phyloP scores from a whole-genome alignment of 2,329 filamentous ascomycete genomes.

The Trichophyton simii region DNA sequence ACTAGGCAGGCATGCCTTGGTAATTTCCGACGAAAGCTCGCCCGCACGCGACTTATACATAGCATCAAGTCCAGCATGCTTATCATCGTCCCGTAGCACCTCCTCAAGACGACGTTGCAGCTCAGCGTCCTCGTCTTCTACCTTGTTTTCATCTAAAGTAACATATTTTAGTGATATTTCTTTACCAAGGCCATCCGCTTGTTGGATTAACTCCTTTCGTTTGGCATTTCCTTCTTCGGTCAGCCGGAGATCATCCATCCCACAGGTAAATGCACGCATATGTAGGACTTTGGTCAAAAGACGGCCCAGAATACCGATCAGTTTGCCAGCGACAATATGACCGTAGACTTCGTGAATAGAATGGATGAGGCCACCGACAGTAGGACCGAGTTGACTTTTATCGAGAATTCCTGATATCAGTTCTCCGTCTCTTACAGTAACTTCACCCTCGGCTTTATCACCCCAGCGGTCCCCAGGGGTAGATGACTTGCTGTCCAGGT shows the following conservation, averaged over 20 bases:
- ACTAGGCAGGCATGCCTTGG: constrained; percentile 62
- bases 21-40: constrained; percentile 65
- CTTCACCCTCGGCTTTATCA: constrained; percentile 51
- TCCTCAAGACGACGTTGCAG: constrained; percentile 71
- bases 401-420: constrained; percentile 85
- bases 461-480: constrained; percentile 74
- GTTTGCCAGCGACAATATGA: constrained; percentile 68
- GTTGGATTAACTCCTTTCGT: constrained; percentile 55
- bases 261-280: constrained; percentile 92
- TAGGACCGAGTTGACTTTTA: constrained; percentile 87
- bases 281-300: constrained; percentile 80
- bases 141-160: constrained; percentile 55
- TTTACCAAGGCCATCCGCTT: constrained; percentile 58
- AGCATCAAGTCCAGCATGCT: constrained; percentile 81
- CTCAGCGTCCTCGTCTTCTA: constrained; percentile 53
- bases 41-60: constrained; percentile 63
- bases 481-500: constrained; percentile 65
- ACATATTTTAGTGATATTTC: constrained; percentile 80
- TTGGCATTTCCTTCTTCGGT: constrained; percentile 64
- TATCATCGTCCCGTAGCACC: constrained; percentile 77
- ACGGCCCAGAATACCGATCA: constrained; percentile 79
- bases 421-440: constrained; percentile 76
- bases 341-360: constrained; percentile 90
- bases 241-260: constrained; percentile 87
- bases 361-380: constrained; percentile 76